These are phyloP conservation scores for Didymella lethalis DNA, from an alignment of 2,329 filamentous ascomycete species.

Conservation along the genomic window DNA sequence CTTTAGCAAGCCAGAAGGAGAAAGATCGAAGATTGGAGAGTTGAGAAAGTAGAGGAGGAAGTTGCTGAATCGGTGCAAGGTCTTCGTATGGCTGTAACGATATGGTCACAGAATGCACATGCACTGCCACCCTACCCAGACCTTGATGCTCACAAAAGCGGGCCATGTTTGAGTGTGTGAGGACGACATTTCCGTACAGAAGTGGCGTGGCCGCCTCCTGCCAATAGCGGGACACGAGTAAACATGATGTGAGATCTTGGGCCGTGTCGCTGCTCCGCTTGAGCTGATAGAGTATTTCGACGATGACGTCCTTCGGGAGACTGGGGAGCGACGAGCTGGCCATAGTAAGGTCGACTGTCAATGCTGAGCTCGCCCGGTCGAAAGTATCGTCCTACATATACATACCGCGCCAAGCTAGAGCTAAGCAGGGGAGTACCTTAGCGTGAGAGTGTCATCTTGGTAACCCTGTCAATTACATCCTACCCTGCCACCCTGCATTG, in stretches of 20 bases:
- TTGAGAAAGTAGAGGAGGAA: background rate
- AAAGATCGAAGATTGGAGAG: background rate
- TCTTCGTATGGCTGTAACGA: background rate
- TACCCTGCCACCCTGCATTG: too few species aligned
- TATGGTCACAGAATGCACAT: background rate
- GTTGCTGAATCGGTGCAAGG: background rate
- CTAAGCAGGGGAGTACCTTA: too few species aligned
- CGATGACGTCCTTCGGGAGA: background rate
- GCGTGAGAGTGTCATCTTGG: too few species aligned
- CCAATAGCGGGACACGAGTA: background rate
- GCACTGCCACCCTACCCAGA: background rate
- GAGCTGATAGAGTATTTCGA: slow-evolving; percentile 4
- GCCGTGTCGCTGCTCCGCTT: slow-evolving; percentile 1
- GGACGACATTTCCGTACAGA: slow-evolving; percentile 3
- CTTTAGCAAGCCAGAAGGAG: background rate
- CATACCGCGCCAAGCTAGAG: too few species aligned
- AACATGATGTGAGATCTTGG: slow-evolving; percentile 5
- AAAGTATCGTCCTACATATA: too few species aligned
- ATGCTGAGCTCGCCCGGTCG: too few species aligned
- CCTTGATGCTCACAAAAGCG: background rate
- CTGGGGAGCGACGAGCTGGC: background rate
- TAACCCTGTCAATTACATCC: too few species aligned
- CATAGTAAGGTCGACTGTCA: too few species aligned
- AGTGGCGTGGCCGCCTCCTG: slow-evolving; percentile 1
- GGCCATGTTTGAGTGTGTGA: background rate